Percentiles rank a stretch among this genome's conserved stretches.
Conservation (phyloP, 1,284 basidiomycete species). For the Ceratobasidium sp. region DNA sequence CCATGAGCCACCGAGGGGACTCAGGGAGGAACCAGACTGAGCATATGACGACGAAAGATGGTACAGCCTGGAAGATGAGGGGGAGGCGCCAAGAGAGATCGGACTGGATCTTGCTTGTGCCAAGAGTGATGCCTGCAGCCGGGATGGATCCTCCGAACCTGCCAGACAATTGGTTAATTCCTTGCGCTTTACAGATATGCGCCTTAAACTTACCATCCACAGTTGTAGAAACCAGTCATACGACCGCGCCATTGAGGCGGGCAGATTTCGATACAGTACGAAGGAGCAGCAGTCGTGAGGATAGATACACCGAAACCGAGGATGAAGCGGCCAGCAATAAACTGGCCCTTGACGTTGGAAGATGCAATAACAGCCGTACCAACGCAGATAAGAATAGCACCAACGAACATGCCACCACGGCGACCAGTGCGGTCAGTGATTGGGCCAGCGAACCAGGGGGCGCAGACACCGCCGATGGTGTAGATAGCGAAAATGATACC, state of each 20-base stretch:
- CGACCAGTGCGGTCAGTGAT: conserved; percentile 61
- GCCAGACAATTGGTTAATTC: conserved; percentile 41
- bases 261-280: conserved; percentile 64
- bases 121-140: conserved; percentile 53
- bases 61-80: conserved; percentile 49
- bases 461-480: conserved; percentile 48
- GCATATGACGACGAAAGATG: conserved; percentile 44
- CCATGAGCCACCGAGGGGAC: conserved; percentile 47
- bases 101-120: conserved; percentile 50
- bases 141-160: conserved; percentile 51
- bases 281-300: conserved; percentile 62
- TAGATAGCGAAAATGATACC: conserved; percentile 42
- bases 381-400: conserved; percentile 48
- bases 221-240: conserved; percentile 63
- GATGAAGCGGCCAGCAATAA: conserved; percentile 55
- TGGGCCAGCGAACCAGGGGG: conserved; percentile 49
- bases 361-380: conserved; percentile 59
- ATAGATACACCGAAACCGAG: conserved; percentile 60
- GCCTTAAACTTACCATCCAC: conserved; percentile 55
- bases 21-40: conserved; percentile 47
- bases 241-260: conserved; percentile 73
- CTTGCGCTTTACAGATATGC: not conserved
- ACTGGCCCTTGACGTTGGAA: conserved; percentile 57
- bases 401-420: conserved; percentile 62
- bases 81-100: conserved; percentile 52